Base-by-base conservation (phyloP, 1,284 basidiomycete species). In the Phenoliferia sp. region DNA sequence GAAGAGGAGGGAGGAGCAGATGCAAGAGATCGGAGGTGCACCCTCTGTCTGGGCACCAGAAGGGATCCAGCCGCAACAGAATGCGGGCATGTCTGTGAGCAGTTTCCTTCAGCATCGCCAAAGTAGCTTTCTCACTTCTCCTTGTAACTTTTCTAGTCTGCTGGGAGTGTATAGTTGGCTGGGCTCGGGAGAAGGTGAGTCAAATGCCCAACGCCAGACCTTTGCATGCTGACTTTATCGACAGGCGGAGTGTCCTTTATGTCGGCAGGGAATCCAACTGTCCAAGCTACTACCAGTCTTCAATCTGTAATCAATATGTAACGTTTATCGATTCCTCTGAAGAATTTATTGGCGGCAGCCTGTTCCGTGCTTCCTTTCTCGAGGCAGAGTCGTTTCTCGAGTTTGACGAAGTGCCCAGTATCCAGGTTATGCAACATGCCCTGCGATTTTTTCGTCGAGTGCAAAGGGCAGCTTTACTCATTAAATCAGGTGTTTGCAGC, bases 121-220 rank as follows among this genome's bases (percentile, higher is more conserved):
- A 2, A 31, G n/a, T 44, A 12, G 39, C 12, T 22, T 44, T 22
- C 39, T 22, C 39, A 12, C 39, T 12, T 12, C 31, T 31, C 19
- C n/a, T 33, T 44, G 50, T 35, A 17, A 0, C 2, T 19, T 28
- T 17, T 16, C n/a, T 64, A 75, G 73, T 79, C 72, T 78, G 77
- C 64, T 80, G 78, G 77, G 73, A 71, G 35, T 80, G 79, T 62
- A 78, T 80, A 35, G 76, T 76, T 1, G 77, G 77, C 22, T 80
- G 79, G 79, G 76, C 76, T n/a, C 64, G 77, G n/a, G 79, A 79
- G 62, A 80, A 78, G 70, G 73, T 76, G 22, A 36, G 67, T 44
- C 7, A 19, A 33, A 31, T 34, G n/a, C 5, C 4, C 19, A 22
- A 44, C n/a, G 15, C 7, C 15, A 5, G 31, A 35, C 6, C 7